Evolutionary conservation across 192 early-diverging fungal genomes (phyloP).

Genomic region (Jimgerdemannia lactiflua): DNA sequence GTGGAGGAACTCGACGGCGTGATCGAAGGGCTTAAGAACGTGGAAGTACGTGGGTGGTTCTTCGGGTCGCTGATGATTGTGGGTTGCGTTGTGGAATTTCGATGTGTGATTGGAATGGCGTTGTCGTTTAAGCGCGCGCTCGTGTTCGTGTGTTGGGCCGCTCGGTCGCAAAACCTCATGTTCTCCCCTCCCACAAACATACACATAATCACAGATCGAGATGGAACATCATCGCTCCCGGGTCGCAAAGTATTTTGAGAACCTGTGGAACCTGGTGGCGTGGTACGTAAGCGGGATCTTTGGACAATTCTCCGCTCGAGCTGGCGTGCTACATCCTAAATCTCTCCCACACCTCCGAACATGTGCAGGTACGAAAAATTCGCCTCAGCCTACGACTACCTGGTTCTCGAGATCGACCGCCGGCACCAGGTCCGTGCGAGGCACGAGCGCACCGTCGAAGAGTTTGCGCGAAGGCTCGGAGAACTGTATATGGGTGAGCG

Average conservation of each 20-base stretch:
- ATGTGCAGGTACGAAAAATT: conserved; percentile 34
- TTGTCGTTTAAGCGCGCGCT: too few relatives aligned
- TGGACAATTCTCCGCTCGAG: background rate
- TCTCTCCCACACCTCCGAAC: background rate
- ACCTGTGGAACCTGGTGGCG: conserved; percentile 25
- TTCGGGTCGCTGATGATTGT: too few relatives aligned
- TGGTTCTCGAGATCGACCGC: conserved; percentile 28
- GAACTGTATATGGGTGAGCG: conserved; percentile 12
- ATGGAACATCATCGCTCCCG: conserved; percentile 15
- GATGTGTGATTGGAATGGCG: too few relatives aligned
- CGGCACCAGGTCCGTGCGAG: conserved; percentile 23
- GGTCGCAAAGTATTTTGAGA: conserved; percentile 18
- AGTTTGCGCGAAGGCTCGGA: conserved; percentile 20
- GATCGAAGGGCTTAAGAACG: background rate
- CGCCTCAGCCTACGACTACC: conserved; percentile 29
- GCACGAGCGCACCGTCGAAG: conserved; percentile 13
- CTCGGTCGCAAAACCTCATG: background rate
- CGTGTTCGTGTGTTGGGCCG: too few relatives aligned
- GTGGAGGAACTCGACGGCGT: background rate
- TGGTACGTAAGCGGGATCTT: conserved; percentile 13
- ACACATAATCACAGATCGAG: conserved; percentile 16
- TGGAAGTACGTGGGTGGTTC: background rate
- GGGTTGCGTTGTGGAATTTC: too few relatives aligned
- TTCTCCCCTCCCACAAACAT: background rate
- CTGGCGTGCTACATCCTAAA: background rate